A percentile compares a stretch with the other conserved stretches of the same genome.
Evolutionary conservation across 2,329 filamentous ascomycete species (phyloP).

Genomic region (Penicillium aurantiogriseum): DNA sequence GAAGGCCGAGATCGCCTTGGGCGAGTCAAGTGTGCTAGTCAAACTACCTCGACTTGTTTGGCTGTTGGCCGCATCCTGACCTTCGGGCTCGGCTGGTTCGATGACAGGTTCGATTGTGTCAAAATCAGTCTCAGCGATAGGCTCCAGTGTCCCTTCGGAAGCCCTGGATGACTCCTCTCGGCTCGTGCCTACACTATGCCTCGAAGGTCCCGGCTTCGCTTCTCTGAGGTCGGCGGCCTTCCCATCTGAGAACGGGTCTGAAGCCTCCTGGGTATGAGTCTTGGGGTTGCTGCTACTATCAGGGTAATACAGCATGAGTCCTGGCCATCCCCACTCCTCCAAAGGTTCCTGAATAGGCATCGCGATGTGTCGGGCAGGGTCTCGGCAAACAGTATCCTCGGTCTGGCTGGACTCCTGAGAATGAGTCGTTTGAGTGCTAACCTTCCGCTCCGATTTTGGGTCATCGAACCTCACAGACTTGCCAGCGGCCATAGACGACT

Average conservation of each 20-base stretch:
- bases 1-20: conserved; percentile 29
- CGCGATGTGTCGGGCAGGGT: conserved; percentile 31
- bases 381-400: conserved; percentile 33
- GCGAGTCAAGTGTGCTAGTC: conserved; percentile 24
- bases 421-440: conserved; percentile 32
- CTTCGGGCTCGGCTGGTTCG: neutral
- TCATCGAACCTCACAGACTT: conserved; percentile 3
- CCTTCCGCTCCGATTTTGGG: conserved; percentile 25
- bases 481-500: neutral
- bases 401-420: conserved; percentile 37
- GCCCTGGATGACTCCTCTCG: neutral
- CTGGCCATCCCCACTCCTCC: conserved; percentile 11
- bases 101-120: neutral
- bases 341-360: conserved; percentile 19
- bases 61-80: neutral
- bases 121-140: conserved; percentile 2
- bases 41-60: neutral
- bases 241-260: conserved; percentile 23
- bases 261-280: conserved; percentile 6
- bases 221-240: conserved; percentile 10
- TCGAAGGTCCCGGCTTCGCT: conserved; percentile 4
- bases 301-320: conserved; percentile 4
- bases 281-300: neutral
- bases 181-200: conserved; percentile 10
- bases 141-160: conserved; percentile 4